phyloP scores from a whole-genome alignment of 1,284 basidiomycete species.

The Moniliophthora roreri region DNA sequence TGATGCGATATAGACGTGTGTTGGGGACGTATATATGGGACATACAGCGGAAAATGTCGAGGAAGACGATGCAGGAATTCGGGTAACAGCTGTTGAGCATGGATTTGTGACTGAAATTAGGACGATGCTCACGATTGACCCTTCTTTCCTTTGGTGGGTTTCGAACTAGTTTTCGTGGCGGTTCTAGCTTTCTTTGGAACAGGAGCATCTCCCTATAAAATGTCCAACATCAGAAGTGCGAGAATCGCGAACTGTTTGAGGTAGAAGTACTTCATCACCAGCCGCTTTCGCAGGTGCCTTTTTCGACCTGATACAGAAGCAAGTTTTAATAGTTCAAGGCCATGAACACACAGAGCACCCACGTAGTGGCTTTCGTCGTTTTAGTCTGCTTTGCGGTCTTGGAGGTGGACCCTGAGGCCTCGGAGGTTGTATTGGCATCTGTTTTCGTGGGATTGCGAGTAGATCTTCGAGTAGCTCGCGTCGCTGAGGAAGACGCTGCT shows the following conservation, averaged over 20 bases:
- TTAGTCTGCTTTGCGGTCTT: conserved; percentile 20
- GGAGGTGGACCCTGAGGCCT: conserved; percentile 25
- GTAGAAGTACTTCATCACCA: neutral
- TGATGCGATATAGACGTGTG: neutral
- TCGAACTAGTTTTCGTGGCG: conserved; percentile 2
- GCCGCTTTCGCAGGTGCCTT: conserved; percentile 1
- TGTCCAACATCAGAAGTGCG: neutral
- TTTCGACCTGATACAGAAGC: neutral
- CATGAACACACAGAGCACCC: neutral
- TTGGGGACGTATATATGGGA: neutral
- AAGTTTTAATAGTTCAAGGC: neutral
- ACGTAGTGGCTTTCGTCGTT: conserved; percentile 15
- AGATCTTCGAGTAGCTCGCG: conserved; percentile 50
- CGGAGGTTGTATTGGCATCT: conserved; percentile 22
- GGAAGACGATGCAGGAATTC: neutral
- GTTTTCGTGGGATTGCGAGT: conserved; percentile 30
- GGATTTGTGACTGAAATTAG: neutral
- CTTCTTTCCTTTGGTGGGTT: conserved; percentile 10
- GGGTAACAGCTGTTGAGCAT: neutral
- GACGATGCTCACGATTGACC: conserved; percentile 5
- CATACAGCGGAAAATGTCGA: neutral
- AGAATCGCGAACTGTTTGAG: neutral
- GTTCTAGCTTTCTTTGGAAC: conserved; percentile 13
- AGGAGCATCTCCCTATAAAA: conserved; percentile 2
- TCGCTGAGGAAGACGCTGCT: conserved; percentile 31